Conservation (phyloP, 768 basidiomycete genomes). For the Tylopilus sp. region DNA sequence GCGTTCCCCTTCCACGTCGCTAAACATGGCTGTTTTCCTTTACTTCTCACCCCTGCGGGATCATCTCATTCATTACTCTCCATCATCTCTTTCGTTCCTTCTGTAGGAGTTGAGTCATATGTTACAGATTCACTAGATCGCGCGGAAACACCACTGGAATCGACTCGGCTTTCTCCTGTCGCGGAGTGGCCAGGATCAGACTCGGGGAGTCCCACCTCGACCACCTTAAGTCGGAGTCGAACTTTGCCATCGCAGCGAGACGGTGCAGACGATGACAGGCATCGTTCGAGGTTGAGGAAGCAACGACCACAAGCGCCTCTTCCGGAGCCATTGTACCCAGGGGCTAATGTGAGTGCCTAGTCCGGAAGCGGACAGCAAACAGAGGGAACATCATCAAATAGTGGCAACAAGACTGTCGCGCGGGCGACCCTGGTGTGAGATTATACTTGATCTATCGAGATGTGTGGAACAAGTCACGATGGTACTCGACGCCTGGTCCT, state of each 20-base stretch:
- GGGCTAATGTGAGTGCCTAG: conserved; percentile 24
- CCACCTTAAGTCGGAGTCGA: conserved; percentile 50
- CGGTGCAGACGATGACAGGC: conserved; percentile 35
- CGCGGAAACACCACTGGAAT: conserved; percentile 26
- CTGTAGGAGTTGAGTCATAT: conserved; percentile 9
- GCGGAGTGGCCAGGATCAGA: conserved; percentile 39
- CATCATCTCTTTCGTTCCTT: conserved; percentile 4
- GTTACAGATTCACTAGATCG: conserved; percentile 19
- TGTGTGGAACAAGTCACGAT: conserved; percentile 9
- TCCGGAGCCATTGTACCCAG: conserved; percentile 18
- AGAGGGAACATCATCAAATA: background rate
- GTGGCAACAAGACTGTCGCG: background rate
- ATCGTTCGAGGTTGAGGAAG: conserved; percentile 43
- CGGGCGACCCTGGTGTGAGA: background rate
- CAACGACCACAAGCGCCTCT: conserved; percentile 43
- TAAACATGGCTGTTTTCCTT: conserved; percentile 19
- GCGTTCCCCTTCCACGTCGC: conserved; percentile 28
- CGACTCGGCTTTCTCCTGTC: conserved; percentile 45
- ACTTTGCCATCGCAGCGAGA: conserved; percentile 49
- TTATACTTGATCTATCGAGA: conserved; percentile 17
- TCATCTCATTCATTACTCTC: background rate
- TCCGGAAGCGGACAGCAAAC: background rate
- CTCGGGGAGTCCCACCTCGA: conserved; percentile 27
- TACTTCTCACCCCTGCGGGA: background rate
- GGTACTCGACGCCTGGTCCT: conserved; percentile 10